Conservation (phyloP, 1,284 basidiomycete genomes). For the Boletus smithii region DNA sequence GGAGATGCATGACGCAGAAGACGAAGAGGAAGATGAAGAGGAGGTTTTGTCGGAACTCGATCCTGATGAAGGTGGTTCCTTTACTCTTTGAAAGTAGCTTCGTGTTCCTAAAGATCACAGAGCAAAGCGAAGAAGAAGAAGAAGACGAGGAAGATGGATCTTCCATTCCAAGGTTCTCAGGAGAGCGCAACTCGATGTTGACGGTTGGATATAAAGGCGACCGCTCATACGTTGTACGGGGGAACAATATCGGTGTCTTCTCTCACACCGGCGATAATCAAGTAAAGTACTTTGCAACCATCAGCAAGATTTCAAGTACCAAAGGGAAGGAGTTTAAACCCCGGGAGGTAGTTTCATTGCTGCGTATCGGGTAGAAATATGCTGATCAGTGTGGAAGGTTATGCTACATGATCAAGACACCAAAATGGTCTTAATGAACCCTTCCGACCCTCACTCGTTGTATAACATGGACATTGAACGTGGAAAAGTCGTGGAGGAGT, state of each 20-base stretch:
- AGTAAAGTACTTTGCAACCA: slow-evolving; percentile 87
- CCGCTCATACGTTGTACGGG: slow-evolving; percentile 92
- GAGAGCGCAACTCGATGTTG: slow-evolving; percentile 83
- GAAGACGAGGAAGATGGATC: slow-evolving; percentile 50
- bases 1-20: slow-evolving; percentile 76
- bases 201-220: slow-evolving; percentile 97
- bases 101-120: slow-evolving; percentile 25
- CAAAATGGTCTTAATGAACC: slow-evolving; percentile 94
- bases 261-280: slow-evolving; percentile 75
- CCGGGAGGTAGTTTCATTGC: slow-evolving; percentile 59
- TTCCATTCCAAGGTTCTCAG: slow-evolving; percentile 42
- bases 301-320: slow-evolving; percentile 79
- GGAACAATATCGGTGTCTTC: slow-evolving; percentile 98
- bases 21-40: slow-evolving; percentile 75
- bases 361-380: not conserved
- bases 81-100: slow-evolving; percentile 3
- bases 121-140: slow-evolving; percentile 54
- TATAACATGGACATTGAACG: slow-evolving; percentile 93
- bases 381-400: slow-evolving; percentile 50
- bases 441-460: slow-evolving; percentile 78
- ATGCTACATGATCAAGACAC: slow-evolving; percentile 98
- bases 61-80: slow-evolving; percentile 47
- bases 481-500: slow-evolving; percentile 97
- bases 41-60: slow-evolving; percentile 65
- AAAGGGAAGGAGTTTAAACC: slow-evolving; percentile 87